These are phyloP conservation scores for Fusarium coicis DNA, from an alignment of 2,329 filamentous ascomycete species.

Conservation along the genomic window DNA sequence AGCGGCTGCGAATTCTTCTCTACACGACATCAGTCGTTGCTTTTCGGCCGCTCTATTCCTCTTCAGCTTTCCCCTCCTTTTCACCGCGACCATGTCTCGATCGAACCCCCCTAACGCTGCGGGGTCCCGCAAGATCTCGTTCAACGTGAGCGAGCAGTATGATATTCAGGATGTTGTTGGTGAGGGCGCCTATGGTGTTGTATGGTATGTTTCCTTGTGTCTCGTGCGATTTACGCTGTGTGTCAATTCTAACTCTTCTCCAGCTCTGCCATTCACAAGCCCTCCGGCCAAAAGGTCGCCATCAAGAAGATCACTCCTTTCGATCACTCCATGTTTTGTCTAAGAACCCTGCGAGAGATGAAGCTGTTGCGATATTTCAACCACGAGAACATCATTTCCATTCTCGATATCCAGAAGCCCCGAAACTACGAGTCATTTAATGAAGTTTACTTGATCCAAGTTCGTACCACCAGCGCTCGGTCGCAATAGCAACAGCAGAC, in stretches of 20 bases:
- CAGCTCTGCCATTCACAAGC: slow-evolving; percentile 97
- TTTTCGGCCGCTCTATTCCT: neutral
- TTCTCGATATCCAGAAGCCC: slow-evolving; percentile 98
- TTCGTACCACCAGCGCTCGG: slow-evolving; percentile 54
- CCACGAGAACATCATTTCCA: slow-evolving; percentile 99
- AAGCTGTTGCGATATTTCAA: slow-evolving; percentile 99
- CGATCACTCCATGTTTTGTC: slow-evolving; percentile 98
- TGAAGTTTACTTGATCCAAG: slow-evolving; percentile 98
- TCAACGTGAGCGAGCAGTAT: slow-evolving; percentile 99
- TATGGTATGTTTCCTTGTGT: slow-evolving; percentile 75
- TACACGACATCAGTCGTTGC: slow-evolving; percentile 5
- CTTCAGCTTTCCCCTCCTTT: slow-evolving; percentile 3
- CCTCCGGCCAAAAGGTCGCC: slow-evolving; percentile 96
- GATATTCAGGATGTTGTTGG: slow-evolving; percentile 99
- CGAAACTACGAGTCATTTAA: slow-evolving; percentile 95
- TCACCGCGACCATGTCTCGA: slow-evolving; percentile 59
- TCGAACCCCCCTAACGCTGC: slow-evolving; percentile 66
- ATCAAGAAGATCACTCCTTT: slow-evolving; percentile 99
- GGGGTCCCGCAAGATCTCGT: slow-evolving; percentile 92
- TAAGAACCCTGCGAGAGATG: slow-evolving; percentile 97
- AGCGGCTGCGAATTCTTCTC: slow-evolving; percentile 17
- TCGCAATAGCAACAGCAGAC: slow-evolving; percentile 2
- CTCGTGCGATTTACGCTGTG: neutral
- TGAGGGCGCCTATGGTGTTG: slow-evolving; percentile 97
- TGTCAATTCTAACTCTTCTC: slow-evolving; percentile 1